Evolutionary conservation across 1,139 yeast genomes (phyloP).

Genomic region (Pichia norvegensis): DNA sequence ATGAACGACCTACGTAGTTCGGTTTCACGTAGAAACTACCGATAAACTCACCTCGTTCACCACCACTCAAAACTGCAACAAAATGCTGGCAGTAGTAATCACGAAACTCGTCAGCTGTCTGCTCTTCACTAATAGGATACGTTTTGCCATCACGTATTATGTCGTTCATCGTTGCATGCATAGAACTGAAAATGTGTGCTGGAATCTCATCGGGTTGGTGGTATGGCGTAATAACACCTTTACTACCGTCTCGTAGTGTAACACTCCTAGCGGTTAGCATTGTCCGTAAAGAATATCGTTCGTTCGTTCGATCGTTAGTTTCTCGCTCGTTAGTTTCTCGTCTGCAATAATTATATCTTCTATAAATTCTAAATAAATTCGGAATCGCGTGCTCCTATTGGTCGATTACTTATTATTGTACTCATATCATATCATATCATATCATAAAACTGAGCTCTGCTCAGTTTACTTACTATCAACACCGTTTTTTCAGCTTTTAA

Average conservation of each 20-base stretch:
- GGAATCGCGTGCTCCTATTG: too few species aligned
- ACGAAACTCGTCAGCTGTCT: constrained; percentile 31
- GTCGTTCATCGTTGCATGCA: constrained; percentile 36
- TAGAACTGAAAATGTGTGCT: constrained; percentile 27
- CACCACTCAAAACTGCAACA: constrained; percentile 35
- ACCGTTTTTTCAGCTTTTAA: too few species aligned
- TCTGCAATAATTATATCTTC: too few species aligned
- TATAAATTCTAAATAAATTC: too few species aligned
- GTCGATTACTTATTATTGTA: too few species aligned
- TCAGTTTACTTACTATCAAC: too few species aligned
- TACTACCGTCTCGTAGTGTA: constrained; percentile 27
- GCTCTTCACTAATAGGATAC: constrained; percentile 35
- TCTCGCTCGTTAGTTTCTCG: too few species aligned
- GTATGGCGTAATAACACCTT: constrained; percentile 79
- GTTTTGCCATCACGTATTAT: constrained; percentile 46
- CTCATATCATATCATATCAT: too few species aligned
- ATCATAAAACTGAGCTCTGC: too few species aligned
- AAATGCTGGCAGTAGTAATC: constrained; percentile 40
- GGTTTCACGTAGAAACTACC: constrained; percentile 76
- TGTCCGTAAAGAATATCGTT: too few species aligned
- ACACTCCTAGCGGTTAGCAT: background rate
- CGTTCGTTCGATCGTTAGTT: too few species aligned
- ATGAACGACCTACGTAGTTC: constrained; percentile 67
- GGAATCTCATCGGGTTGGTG: constrained; percentile 43
- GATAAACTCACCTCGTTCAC: background rate